Base-by-base conservation (phyloP, 2,329 filamentous ascomycete species). In the Alternaria ventricosa region DNA sequence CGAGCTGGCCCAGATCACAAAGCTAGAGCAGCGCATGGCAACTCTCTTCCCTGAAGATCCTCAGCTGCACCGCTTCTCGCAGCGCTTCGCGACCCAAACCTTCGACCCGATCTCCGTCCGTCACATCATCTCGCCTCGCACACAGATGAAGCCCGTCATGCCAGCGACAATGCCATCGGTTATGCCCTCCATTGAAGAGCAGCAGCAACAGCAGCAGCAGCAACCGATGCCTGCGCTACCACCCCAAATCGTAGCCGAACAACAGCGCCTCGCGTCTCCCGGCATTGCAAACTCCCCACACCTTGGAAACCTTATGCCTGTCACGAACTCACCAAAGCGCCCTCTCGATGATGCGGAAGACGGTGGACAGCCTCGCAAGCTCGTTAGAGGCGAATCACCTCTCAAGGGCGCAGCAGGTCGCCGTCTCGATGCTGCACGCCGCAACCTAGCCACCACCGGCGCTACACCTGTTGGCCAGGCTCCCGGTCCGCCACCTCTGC, bases 1-100 rank as follows among this genome's bases (percentile, higher is more conserved):
- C 60, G 96, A 99, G 77, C 86, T 98, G 6, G 89, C 92, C 6
- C 94, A 98, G 73, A 93, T 99, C 57, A 89, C 90, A 68, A 96
- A 96, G 77, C 85, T 99, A 15, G 96, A 99, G 80, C 91, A 90
- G 73, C 90, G 96, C 50, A 98, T 99, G 94, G 87, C 88, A 22
- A 94, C 97, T 75, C 86, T 97, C n/a, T 99, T 93, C 79, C 94
- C 94, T 0, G 90, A 94, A 62, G 95, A 97, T 73, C 90, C 93
- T 4, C 90, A 88, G 60, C 85, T 97, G 43, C 82, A 86, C 13
- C 88, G 89, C 64, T 98, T 97, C 78, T 86, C 89, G 11, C 88
- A 90, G 63, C 91, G 95, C 33, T 97, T 92, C 79, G 87, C 90
- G 5, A 73, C 68, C 41, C 65, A 74, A 9, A 88, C 85, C 20